Conservation (phyloP, 2,329 filamentous ascomycete genomes). For the Thielaviopsis musarum region DNA sequence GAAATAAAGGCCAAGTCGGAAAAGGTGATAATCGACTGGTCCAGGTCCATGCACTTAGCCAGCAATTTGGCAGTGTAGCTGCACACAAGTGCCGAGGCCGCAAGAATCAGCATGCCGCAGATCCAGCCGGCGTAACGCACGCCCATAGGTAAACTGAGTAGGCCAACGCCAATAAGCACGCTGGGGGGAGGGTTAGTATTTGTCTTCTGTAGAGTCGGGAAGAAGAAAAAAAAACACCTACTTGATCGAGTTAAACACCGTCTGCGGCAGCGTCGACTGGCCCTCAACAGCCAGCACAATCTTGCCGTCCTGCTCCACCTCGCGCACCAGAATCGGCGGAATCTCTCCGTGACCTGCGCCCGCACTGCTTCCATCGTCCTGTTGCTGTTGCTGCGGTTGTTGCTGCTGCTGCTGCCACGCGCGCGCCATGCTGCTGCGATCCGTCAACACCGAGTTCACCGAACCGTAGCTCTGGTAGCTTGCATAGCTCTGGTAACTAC, state of each 20-base stretch:
- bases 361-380: slow-evolving; percentile 18
- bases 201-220: neutral
- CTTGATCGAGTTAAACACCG: slow-evolving; percentile 92
- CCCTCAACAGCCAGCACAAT: slow-evolving; percentile 73
- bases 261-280: slow-evolving; percentile 89
- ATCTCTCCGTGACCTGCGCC: slow-evolving; percentile 35
- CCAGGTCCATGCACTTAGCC: slow-evolving; percentile 75
- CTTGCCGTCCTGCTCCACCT: slow-evolving; percentile 75
- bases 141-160: slow-evolving; percentile 77
- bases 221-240: slow-evolving; percentile 15
- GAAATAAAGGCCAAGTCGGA: slow-evolving; percentile 85
- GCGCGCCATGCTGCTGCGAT: slow-evolving; percentile 9
- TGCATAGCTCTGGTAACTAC: slow-evolving; percentile 16
- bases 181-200: slow-evolving; percentile 18
- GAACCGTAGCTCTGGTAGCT: slow-evolving; percentile 30
- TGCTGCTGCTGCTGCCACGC: slow-evolving; percentile 17
- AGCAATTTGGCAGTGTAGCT: slow-evolving; percentile 74
- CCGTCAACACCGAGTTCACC: slow-evolving; percentile 16
- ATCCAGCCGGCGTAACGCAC: slow-evolving; percentile 82
- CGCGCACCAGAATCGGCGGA: slow-evolving; percentile 70
- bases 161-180: slow-evolving; percentile 74
- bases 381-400: slow-evolving; percentile 15
- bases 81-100: slow-evolving; percentile 59
- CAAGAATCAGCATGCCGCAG: slow-evolving; percentile 58
- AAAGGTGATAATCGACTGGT: slow-evolving; percentile 77